phyloP scores from a whole-genome alignment of 1,284 basidiomycete species.

The Meripilus lineatus region DNA sequence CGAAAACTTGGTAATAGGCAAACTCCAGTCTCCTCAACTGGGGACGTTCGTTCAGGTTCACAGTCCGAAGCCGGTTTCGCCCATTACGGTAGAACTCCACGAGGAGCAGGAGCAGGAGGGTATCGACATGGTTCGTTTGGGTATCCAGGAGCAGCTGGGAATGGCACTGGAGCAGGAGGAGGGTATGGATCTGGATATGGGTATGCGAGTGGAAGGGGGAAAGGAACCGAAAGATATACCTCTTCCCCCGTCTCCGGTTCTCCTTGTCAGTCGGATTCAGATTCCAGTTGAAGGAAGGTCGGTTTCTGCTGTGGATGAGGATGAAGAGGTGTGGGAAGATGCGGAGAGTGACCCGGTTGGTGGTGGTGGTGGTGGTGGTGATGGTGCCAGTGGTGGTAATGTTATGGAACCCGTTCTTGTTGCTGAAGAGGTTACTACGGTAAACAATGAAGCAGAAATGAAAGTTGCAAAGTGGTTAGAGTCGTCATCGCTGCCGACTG shows the following conservation, averaged over 20 bases:
- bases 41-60: constrained; percentile 13
- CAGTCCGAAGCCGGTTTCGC: background rate
- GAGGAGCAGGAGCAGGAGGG: background rate
- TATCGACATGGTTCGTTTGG: background rate
- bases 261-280: background rate
- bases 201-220: background rate
- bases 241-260: background rate
- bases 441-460: background rate
- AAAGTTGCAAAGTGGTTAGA: constrained; percentile 6
- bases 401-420: background rate
- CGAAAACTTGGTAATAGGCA: constrained; percentile 3
- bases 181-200: background rate
- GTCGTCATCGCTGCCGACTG: no score
- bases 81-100: background rate
- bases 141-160: no score
- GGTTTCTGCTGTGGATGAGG: background rate
- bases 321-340: background rate
- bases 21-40: constrained; percentile 8
- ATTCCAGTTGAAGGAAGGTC: no score
- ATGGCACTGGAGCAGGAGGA: background rate
- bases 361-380: no score
- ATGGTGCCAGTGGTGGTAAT: background rate
- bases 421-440: background rate
- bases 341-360: background rate
- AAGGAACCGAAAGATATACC: background rate